Base-by-base conservation (phyloP, 2,329 filamentous ascomycete genomes). In the Trichoderma sp. region DNA sequence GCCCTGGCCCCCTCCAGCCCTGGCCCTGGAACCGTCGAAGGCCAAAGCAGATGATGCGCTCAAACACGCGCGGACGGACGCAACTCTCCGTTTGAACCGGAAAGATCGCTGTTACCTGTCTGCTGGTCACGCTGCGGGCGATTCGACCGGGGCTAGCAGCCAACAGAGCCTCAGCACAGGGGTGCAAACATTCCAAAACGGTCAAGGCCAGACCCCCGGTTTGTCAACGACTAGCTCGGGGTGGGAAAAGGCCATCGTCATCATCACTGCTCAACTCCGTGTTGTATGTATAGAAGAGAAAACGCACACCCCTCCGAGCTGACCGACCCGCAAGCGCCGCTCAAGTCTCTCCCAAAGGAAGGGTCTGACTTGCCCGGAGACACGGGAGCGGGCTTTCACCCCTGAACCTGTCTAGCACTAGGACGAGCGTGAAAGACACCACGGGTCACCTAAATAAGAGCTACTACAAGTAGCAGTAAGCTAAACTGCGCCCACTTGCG, bases 371-470 rank as follows among this genome's bases (percentile, higher is more conserved):
- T 68, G 39, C 15, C 53, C 65, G 65, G 66, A 69, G 58, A 72
- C 57, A 47, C 70, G 70, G 70, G 70, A 70, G 57, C 70, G 58
- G 70, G 66, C 34, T 64, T 53, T 59, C 57, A 57, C 50, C 66
- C 66, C 47, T 39, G 39, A 36, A 62, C 32, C 39, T 67, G 63
- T 68, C 70, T 71, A 12, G 50, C 57, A 69, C 61, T 47, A 65
- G 47, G 61, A 57, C 17, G 36, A 32, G 47, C 32, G 32, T 50
- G 12, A 61, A 36, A 26, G 36, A 17, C 65, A 58, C 65, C 43
- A 61, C 66, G 66, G 55, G 17, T 36, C 26, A 61, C 66, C 59
- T 34, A 13, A 68, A 50, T 53, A 28, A 61, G 62, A 65, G 62
- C 61, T 50, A 59, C 57, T 34, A 20, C 30, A 59, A 20, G 57